Base-by-base conservation (phyloP, 2,329 filamentous ascomycete genomes). In the Amylocarpus encephaloides region DNA sequence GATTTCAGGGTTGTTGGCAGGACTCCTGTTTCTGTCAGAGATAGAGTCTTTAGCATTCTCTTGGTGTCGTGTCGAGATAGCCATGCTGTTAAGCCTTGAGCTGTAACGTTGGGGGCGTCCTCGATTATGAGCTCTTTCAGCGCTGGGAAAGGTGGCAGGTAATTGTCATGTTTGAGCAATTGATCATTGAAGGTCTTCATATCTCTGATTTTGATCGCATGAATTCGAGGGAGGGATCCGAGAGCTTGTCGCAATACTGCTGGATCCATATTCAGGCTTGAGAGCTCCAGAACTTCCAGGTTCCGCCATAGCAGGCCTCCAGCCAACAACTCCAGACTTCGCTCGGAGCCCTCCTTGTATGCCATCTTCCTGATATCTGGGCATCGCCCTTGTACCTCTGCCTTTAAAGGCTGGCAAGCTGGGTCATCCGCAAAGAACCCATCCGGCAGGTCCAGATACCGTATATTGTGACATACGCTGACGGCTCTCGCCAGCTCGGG, bases 401-500 rank as follows among this genome's bases (percentile, higher is more conserved):
- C 80, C 54, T 88, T 83, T 58, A 97, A 73, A 1, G 86, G 82
- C 48, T 84, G 72, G 61, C 86, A 94, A 29, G 79, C 77, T 3
- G 81, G 72, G 54, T 96, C 91, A 62, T 93, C 91, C 46, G 78
- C 81, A 70, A 84, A 96, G 66, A 95, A 80, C 44, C 89, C 91
- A 58, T 93, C 86, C 4, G 92, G 92, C 6, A 97, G 77, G 68
- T 97, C 92, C 58, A 95, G 85, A 67, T 93, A 96, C 66, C 81
- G 85, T 40, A 97, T 73, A 63, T 92, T 90, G 29, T 89, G 88
- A 39, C 92, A 76, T 19, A 91, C 86, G 34, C 89, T 88, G 43
- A 96, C 85, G 22, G 87, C 88, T 45, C 90, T 82, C 9, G 92
- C 91, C 43, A 96, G 78, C 56, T 92, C 87, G 48, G 86, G 79